phyloP scores from a whole-genome alignment of 2,329 filamentous ascomycete genomes.

The Aspergillus tamarii region DNA sequence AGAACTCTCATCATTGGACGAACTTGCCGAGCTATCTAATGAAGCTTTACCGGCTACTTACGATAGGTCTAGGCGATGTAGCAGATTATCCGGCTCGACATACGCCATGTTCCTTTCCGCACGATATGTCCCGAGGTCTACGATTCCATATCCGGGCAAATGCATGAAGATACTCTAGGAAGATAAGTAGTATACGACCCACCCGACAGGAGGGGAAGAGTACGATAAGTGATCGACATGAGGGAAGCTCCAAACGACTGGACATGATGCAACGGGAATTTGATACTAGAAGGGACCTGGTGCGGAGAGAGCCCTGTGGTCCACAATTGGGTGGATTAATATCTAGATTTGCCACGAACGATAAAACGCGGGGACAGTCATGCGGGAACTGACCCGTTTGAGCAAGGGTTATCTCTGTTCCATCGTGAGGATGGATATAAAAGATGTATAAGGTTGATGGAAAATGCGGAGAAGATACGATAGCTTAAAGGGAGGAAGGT shows the following conservation, averaged over 20 bases:
- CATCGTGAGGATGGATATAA: background rate
- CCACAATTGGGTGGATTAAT: background rate
- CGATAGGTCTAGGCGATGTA: constrained; percentile 5
- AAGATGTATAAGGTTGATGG: background rate
- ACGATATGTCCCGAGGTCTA: background rate
- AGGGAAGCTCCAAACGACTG: constrained; percentile 27
- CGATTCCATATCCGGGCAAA: background rate
- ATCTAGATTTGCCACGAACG: background rate
- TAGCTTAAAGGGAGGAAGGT: background rate
- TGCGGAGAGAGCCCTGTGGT: background rate
- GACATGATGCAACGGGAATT: background rate
- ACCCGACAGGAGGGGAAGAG: constrained; percentile 8
- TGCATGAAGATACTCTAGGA: background rate
- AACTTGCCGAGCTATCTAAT: background rate
- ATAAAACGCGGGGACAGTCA: background rate
- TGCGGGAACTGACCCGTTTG: background rate
- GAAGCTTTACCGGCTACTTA: constrained; percentile 4
- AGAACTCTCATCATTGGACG: constrained; percentile 6
- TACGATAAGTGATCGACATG: constrained; percentile 10
- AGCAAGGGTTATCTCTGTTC: background rate
- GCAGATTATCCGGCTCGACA: background rate
- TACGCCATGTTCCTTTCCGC: background rate
- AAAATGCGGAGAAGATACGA: constrained; percentile 15
- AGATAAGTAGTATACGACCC: background rate
- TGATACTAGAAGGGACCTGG: constrained; percentile 1